Conservation (phyloP, 495 filamentous ascomycete species). For the Xylaria grammica region DNA sequence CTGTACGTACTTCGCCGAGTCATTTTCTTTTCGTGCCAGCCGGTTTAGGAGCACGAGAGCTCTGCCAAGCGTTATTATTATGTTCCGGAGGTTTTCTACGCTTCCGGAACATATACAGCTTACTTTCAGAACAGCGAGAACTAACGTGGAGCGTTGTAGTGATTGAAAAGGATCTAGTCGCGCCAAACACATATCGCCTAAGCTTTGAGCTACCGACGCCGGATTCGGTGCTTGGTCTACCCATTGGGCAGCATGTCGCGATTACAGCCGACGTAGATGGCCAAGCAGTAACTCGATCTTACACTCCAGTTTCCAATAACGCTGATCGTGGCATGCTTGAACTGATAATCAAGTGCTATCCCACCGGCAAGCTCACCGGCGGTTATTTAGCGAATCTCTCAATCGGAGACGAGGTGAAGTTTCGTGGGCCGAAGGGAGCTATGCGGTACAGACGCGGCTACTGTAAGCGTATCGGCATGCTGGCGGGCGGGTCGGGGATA, state of each 20-base stretch:
- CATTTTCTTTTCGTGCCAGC: neutral
- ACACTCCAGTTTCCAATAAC: slow-evolving; percentile 61
- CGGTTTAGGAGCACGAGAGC: no score
- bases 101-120: no score
- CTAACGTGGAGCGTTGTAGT: neutral
- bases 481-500: slow-evolving; percentile 62
- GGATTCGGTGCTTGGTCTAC: slow-evolving; percentile 52
- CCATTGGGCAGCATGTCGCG: slow-evolving; percentile 60
- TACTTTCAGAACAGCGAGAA: neutral
- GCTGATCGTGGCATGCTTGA: slow-evolving; percentile 51
- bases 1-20: slow-evolving; percentile 22
- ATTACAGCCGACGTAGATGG: slow-evolving; percentile 53
- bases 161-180: slow-evolving; percentile 48
- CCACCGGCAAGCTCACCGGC: slow-evolving; percentile 53
- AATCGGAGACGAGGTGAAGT: slow-evolving; percentile 49
- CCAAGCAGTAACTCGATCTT: slow-evolving; percentile 49
- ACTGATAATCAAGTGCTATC: slow-evolving; percentile 56
- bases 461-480: slow-evolving; percentile 49
- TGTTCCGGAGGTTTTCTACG: no score
- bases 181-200: slow-evolving; percentile 54
- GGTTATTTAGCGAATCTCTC: slow-evolving; percentile 51
- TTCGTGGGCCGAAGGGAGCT: slow-evolving; percentile 56
- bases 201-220: slow-evolving; percentile 53
- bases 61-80: no score
- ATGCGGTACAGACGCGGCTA: slow-evolving; percentile 48